phyloP scores from a whole-genome alignment of 176 grass and related monocot species.

The Musa acuminata region DNA sequence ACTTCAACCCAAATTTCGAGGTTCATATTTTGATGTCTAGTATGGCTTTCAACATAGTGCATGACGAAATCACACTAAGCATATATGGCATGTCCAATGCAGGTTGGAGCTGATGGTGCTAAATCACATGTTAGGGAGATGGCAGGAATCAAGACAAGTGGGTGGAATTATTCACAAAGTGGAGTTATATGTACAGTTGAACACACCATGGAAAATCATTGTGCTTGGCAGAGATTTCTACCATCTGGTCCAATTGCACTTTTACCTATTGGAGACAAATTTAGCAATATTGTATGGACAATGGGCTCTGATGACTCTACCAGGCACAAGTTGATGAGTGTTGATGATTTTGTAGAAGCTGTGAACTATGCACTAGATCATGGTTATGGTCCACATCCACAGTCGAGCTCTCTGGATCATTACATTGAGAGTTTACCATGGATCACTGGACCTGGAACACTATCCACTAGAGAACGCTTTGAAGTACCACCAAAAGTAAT shows the following conservation, averaged over 20 bases:
- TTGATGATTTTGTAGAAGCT: constrained; percentile 63
- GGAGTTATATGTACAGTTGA: constrained; percentile 88
- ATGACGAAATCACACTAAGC: neutral
- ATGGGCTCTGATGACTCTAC: constrained; percentile 65
- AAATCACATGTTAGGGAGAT: constrained; percentile 78
- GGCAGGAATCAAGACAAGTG: constrained; percentile 66
- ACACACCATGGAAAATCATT: constrained; percentile 47
- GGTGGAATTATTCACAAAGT: constrained; percentile 77
- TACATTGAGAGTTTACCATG: constrained; percentile 59
- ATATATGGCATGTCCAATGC: constrained; percentile 12
- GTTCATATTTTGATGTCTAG: neutral
- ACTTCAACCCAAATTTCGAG: neutral
- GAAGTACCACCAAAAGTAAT: constrained; percentile 67
- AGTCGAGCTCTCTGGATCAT: constrained; percentile 35
- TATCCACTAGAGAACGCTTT: constrained; percentile 72
- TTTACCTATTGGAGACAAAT: constrained; percentile 63
- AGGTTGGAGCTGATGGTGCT: constrained; percentile 89
- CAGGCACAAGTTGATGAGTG: constrained; percentile 53
- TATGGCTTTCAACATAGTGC: constrained; percentile 6
- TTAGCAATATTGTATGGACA: constrained; percentile 99
- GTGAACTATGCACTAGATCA: constrained; percentile 74
- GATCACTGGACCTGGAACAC: constrained; percentile 26
- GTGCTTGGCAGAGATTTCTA: constrained; percentile 96
- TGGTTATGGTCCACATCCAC: constrained; percentile 66
- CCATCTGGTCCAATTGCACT: constrained; percentile 81